Base-by-base conservation (phyloP, 1,284 basidiomycete genomes). In the Apiotrichum mycotoxinovorans region DNA sequence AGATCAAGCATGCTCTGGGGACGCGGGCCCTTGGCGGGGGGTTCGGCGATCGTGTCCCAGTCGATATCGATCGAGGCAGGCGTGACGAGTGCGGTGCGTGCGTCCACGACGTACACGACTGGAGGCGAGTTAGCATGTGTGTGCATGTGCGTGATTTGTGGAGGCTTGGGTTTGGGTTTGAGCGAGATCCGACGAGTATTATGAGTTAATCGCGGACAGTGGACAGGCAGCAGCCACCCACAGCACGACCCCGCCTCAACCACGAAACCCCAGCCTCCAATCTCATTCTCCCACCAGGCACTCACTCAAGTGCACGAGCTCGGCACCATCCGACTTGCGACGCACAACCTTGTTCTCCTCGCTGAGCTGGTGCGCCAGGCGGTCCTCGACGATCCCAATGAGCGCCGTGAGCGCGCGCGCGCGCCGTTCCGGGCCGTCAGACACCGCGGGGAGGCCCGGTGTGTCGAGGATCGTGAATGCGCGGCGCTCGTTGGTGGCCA, bases 21-120 rank as follows among this genome's bases (percentile, higher is more conserved):
- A 9, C 51, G 30, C 4, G 33, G 12, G 7, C n/a, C 37, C 35
- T 50, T 45, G 37, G 45, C 52, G 22, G 51, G 53, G 22, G 56
- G 53, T 50, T 58, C 60, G 20, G 35, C 35, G 23, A 59, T 53
- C 4, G 52, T 55, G 43, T 63, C 58, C 61, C 61, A 60, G 58
- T 63, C 56, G 4, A 60, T 51, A 34, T 60, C 58, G 52, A 57
- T 51, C 1, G 53, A 42, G 23, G 52, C 26, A 18, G 46, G 30
- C 5, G 55, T 47, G 3, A 38, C 44, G 8, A 76, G 64, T 4
- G 73, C 63, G 23, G 58, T 48, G 43, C 71, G 51, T 1, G 72
- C 72, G 56, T 76, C 73, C 34, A 76, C 66, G 35, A 73, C 60
- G 56, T 75, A 76, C 23, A 76, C 53, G 46, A 72, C 73, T 75